These are phyloP conservation scores for Angomonas deanei DNA, from an alignment of 208 protist genomes.

Conservation along the genomic window DNA sequence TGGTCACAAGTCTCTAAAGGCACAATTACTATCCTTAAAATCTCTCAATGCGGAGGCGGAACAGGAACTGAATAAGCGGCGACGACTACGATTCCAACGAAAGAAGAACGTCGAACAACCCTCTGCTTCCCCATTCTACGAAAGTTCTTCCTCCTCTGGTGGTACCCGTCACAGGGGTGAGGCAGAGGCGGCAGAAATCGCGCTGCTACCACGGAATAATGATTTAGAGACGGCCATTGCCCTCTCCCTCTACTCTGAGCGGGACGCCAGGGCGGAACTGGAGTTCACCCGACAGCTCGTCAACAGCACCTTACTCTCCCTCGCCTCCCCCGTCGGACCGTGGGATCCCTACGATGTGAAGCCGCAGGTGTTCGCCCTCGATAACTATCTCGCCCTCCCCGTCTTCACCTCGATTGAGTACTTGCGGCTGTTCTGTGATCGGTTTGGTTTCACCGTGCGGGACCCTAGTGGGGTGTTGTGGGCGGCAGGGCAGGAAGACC, in stretches of 20 bases:
- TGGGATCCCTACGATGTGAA: slow-evolving; percentile 88
- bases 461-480: slow-evolving; percentile 78
- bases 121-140: too few relatives aligned
- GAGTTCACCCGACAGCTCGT: slow-evolving; percentile 79
- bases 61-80: slow-evolving; percentile 22
- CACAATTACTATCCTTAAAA: slow-evolving; percentile 19
- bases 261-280: slow-evolving; percentile 75
- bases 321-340: slow-evolving; percentile 65
- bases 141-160: too few relatives aligned
- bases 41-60: slow-evolving; percentile 18
- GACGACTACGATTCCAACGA: slow-evolving; percentile 19
- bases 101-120: too few relatives aligned
- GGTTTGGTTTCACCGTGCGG: slow-evolving; percentile 58
- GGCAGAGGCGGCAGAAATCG: neutral
- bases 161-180: neutral
- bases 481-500: slow-evolving; percentile 29
- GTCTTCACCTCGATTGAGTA: slow-evolving; percentile 82
- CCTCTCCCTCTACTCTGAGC: slow-evolving; percentile 61
- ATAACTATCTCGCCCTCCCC: slow-evolving; percentile 79
- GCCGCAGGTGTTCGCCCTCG: slow-evolving; percentile 83
- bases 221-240: slow-evolving; percentile 74
- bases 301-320: slow-evolving; percentile 59
- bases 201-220: slow-evolving; percentile 61
- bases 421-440: slow-evolving; percentile 62
- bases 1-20: too few relatives aligned